phyloP scores from a whole-genome alignment of 164 flowering plant species.

The Echeveria elegans region DNA sequence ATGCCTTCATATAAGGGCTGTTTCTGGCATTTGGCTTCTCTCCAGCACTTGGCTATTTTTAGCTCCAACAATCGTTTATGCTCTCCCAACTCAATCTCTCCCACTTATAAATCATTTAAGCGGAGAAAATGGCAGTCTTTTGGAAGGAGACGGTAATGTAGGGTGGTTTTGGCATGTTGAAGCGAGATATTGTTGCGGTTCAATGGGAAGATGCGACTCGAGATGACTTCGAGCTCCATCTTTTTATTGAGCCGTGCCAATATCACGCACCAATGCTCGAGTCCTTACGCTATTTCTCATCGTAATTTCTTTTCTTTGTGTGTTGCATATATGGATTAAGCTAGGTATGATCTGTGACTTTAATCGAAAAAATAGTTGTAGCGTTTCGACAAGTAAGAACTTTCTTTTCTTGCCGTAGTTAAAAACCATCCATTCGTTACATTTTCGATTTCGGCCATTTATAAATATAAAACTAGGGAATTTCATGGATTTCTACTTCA shows the following conservation, averaged over 20 bases:
- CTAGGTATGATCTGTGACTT: too few relatives aligned
- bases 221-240: neutral
- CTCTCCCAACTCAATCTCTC: neutral
- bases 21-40: neutral
- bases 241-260: constrained; percentile 86
- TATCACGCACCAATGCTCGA: constrained; percentile 24
- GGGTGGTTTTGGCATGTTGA: neutral
- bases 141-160: too few relatives aligned
- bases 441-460: too few relatives aligned
- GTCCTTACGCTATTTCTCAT: too few relatives aligned
- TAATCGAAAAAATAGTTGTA: too few relatives aligned
- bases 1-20: neutral
- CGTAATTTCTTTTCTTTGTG: too few relatives aligned
- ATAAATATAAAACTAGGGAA: too few relatives aligned
- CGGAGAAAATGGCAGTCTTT: neutral
- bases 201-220: constrained; percentile 2
- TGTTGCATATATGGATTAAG: too few relatives aligned
- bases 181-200: constrained; percentile 8
- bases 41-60: constrained; percentile 4
- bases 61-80: neutral
- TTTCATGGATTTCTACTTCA: too few relatives aligned
- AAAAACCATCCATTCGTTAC: too few relatives aligned
- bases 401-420: too few relatives aligned
- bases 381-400: too few relatives aligned
- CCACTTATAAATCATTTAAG: neutral